These are phyloP conservation scores for Colletotrichum cuscutae DNA, from an alignment of 2,329 filamentous ascomycete species.

Conservation along the genomic window DNA sequence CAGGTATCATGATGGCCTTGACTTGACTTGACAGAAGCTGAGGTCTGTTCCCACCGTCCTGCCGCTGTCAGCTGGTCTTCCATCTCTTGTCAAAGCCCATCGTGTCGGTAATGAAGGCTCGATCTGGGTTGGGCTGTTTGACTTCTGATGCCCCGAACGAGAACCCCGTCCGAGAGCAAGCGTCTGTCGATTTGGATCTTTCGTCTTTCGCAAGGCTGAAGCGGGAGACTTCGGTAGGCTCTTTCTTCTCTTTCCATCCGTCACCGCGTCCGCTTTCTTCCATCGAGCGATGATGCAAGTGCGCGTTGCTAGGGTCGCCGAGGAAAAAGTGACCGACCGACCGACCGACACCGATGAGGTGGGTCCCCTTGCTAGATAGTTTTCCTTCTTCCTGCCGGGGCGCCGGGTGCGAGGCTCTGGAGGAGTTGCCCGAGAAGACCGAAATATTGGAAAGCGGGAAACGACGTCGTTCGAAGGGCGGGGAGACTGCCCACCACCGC, in stretches of 20 bases:
- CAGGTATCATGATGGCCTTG: background rate
- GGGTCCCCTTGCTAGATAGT: background rate
- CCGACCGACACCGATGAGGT: background rate
- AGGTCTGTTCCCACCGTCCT: slow-evolving; percentile 1
- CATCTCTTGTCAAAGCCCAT: slow-evolving; percentile 8
- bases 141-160: background rate
- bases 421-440: slow-evolving; percentile 21
- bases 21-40: background rate
- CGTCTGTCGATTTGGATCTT: background rate
- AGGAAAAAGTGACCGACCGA: slow-evolving; percentile 4
- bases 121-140: slow-evolving; percentile 6
- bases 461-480: background rate
- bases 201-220: slow-evolving; percentile 10
- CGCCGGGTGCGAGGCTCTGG: background rate
- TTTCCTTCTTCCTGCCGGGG: slow-evolving; percentile 2
- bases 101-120: background rate
- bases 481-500: background rate
- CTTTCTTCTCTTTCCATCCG: background rate
- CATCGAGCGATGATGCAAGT: background rate
- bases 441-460: background rate
- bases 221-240: background rate
- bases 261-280: background rate
- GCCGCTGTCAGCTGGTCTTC: slow-evolving; percentile 22
- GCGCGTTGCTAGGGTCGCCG: background rate
- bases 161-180: slow-evolving; percentile 7